A percentile compares a stretch with the other conserved stretches of the same genome.
phyloP scores from a whole-genome alignment of 2,329 filamentous ascomycete species.

The Triangularia setosa region DNA sequence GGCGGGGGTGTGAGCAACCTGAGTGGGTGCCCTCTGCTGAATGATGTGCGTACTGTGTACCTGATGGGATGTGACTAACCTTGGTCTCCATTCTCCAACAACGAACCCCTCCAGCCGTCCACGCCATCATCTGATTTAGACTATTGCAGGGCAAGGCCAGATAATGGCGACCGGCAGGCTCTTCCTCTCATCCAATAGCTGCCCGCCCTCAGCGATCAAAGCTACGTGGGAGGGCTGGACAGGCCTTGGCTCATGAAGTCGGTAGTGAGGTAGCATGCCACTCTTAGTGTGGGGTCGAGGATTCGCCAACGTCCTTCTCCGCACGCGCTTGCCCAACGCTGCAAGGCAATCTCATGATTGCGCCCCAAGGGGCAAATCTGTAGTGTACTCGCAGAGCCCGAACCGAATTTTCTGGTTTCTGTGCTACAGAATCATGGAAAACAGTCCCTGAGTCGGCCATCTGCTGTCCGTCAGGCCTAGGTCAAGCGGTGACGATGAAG shows the following conservation, averaged over 20 bases:
- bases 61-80: neutral
- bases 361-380: neutral
- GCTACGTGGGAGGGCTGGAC: conserved; percentile 15
- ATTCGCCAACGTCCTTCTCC: neutral
- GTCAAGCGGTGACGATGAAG: neutral
- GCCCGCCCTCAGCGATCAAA: neutral
- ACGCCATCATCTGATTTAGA: neutral
- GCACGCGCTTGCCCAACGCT: neutral
- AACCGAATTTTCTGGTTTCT: neutral
- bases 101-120: neutral
- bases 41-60: neutral
- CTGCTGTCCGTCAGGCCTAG: neutral
- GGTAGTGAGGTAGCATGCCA: conserved; percentile 6
- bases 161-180: neutral
- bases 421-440: neutral
- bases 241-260: conserved; percentile 13
- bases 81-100: neutral
- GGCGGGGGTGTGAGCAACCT: neutral
- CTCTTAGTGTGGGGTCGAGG: conserved; percentile 3
- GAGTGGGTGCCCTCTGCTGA: neutral
- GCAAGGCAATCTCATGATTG: neutral
- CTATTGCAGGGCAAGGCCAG: neutral
- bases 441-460: no score
- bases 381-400: no score
- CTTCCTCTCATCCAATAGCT: neutral